Evolutionary conservation across 805 yeast species (phyloP).

Genomic region (Yamadazyma scolyti): DNA sequence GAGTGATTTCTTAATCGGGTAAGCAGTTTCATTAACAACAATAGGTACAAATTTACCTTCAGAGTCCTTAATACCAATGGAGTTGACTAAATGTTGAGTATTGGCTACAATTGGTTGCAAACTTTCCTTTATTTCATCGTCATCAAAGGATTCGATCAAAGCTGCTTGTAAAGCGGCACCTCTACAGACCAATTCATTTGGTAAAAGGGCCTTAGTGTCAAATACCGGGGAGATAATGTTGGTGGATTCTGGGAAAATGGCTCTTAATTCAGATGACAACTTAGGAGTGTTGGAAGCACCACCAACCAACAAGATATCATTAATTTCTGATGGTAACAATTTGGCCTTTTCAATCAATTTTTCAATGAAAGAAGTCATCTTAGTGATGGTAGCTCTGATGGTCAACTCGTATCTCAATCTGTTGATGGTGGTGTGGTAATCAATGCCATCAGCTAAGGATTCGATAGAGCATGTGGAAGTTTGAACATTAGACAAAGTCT

Average conservation of each 20-base stretch:
- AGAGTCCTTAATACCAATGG: slow-evolving; percentile 79
- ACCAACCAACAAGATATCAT: slow-evolving; percentile 89
- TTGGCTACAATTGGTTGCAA: slow-evolving; percentile 78
- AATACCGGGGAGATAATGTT: slow-evolving; percentile 70
- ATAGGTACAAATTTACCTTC: slow-evolving; percentile 72
- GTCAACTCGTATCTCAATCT: slow-evolving; percentile 90
- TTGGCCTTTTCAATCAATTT: slow-evolving; percentile 75
- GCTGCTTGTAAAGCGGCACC: slow-evolving; percentile 98
- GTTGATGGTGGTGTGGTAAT: slow-evolving; percentile 89
- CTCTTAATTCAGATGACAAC: slow-evolving; percentile 69
- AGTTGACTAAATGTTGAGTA: slow-evolving; percentile 80
- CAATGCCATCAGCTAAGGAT: slow-evolving; percentile 89
- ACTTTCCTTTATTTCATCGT: slow-evolving; percentile 76
- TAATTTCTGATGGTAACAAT: slow-evolving; percentile 78
- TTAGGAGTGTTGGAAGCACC: slow-evolving; percentile 93
- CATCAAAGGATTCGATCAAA: slow-evolving; percentile 75
- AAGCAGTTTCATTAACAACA: slow-evolving; percentile 79
- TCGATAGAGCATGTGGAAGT: slow-evolving; percentile 91
- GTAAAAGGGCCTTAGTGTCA: slow-evolving; percentile 77
- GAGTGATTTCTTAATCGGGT: slow-evolving; percentile 80
- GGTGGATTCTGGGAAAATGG: slow-evolving; percentile 78
- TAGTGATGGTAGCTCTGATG: slow-evolving; percentile 71
- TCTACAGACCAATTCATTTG: slow-evolving; percentile 84
- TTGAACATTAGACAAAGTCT: slow-evolving; percentile 86
- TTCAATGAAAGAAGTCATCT: slow-evolving; percentile 75